phyloP scores from a whole-genome alignment of 2,329 filamentous ascomycete genomes.

The Anthostomella pinea region DNA sequence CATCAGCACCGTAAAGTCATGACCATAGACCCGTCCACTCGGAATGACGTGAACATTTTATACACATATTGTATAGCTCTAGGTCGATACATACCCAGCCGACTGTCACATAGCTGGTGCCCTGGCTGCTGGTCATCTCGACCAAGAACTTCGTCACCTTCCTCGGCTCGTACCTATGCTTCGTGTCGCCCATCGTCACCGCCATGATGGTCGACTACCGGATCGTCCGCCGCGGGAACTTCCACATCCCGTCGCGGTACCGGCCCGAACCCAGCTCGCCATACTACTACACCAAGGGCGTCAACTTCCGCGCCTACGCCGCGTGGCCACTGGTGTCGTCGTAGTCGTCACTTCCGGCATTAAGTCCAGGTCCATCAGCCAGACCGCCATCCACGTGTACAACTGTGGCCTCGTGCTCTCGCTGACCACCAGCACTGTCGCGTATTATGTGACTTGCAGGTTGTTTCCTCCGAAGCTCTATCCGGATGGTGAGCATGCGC shows the following conservation, averaged over 20 bases:
- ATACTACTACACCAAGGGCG: conserved; percentile 32
- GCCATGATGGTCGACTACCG: conserved; percentile 38
- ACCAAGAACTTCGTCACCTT: conserved; percentile 41
- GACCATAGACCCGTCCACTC: no score
- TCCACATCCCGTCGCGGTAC: conserved; percentile 39
- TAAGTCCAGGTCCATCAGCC: conserved; percentile 30
- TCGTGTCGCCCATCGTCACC: conserved; percentile 35
- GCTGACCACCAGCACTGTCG: conserved; percentile 25
- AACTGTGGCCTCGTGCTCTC: conserved; percentile 34
- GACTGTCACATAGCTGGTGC: no score
- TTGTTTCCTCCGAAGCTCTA: conserved; percentile 17
- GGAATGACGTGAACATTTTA: no score
- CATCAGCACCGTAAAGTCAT: no score
- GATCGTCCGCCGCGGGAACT: conserved; percentile 34
- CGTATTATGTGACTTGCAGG: conserved; percentile 28
- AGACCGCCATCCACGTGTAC: conserved; percentile 33
- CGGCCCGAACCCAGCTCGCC: conserved; percentile 13
- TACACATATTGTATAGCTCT: no score
- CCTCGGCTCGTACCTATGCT: conserved; percentile 26
- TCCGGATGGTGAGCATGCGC: conserved; percentile 5
- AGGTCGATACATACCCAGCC: no score
- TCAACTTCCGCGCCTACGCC: conserved; percentile 31
- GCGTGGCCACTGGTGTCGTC: conserved; percentile 29
- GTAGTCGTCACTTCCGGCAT: conserved; percentile 34
- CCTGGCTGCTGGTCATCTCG: conserved; percentile 41